Conservation (phyloP, 2,329 filamentous ascomycete species). For the Cladosporium sphaerospermum region DNA sequence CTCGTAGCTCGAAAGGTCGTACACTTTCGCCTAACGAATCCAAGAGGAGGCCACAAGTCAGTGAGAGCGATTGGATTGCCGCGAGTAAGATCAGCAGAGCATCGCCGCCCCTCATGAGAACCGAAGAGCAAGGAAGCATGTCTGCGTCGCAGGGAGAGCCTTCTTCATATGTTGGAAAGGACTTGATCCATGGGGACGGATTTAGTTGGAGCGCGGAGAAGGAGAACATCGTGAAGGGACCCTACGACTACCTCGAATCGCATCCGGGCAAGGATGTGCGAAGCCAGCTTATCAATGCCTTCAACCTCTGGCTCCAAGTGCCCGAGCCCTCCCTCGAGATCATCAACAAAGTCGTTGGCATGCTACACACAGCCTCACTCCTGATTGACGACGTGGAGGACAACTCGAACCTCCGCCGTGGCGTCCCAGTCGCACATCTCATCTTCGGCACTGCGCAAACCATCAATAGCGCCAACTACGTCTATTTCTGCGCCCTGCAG, state of each 20-base stretch:
- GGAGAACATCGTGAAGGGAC: slow-evolving; percentile 69
- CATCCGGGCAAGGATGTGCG: slow-evolving; percentile 83
- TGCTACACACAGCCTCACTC: slow-evolving; percentile 79
- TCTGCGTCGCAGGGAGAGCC: slow-evolving; percentile 13
- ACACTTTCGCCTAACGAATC: slow-evolving; percentile 19
- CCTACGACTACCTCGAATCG: slow-evolving; percentile 72
- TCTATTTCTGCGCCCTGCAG: slow-evolving; percentile 74
- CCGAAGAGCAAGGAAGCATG: slow-evolving; percentile 12
- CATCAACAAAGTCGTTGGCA: slow-evolving; percentile 73
- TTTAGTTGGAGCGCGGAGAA: slow-evolving; percentile 64
- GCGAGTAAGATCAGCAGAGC: slow-evolving; percentile 30
- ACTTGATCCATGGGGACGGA: slow-evolving; percentile 36
- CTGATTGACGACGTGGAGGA: slow-evolving; percentile 88
- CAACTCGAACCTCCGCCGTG: slow-evolving; percentile 66
- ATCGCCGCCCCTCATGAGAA: slow-evolving; percentile 26
- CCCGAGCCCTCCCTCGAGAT: slow-evolving; percentile 62
- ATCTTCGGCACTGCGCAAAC: slow-evolving; percentile 84
- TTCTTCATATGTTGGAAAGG: slow-evolving; percentile 18
- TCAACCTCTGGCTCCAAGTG: slow-evolving; percentile 74
- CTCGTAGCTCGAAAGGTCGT: slow-evolving; percentile 16
- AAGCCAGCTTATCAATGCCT: slow-evolving; percentile 69
- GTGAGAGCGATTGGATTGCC: slow-evolving; percentile 26
- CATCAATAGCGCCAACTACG: slow-evolving; percentile 85
- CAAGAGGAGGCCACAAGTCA: slow-evolving; percentile 16
- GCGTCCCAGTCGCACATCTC: slow-evolving; percentile 73